phyloP scores from a whole-genome alignment of 306 rosid genomes.

The Trichosanthes cucumerina region DNA sequence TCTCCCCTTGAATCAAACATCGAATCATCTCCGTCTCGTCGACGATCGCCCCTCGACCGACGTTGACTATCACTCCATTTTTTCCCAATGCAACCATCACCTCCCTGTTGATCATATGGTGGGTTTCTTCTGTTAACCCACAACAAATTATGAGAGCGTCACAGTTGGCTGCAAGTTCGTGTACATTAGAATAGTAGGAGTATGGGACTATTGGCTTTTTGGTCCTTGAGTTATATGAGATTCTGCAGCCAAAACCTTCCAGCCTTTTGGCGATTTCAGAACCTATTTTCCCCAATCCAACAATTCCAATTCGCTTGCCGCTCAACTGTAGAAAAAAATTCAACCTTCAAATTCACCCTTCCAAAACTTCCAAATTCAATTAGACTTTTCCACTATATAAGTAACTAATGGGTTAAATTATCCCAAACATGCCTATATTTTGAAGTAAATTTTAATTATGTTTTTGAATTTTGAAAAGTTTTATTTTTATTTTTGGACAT shows the following conservation, averaged over 20 bases:
- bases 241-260: constrained; percentile 31
- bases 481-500: no score
- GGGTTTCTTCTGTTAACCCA: constrained; percentile 31
- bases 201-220: constrained; percentile 21
- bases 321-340: constrained; percentile 20
- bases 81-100: constrained; percentile 36
- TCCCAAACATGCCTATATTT: no score
- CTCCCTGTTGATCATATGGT: constrained; percentile 27
- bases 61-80: constrained; percentile 32
- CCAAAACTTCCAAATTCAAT: neutral
- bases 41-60: constrained; percentile 35
- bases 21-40: constrained; percentile 28
- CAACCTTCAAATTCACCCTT: neutral
- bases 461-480: no score
- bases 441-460: no score
- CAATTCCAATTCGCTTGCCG: constrained; percentile 35
- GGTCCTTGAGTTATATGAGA: constrained; percentile 35
- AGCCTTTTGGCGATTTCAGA: constrained; percentile 37
- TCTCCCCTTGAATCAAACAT: constrained; percentile 15
- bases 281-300: constrained; percentile 48
- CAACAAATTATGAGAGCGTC: constrained; percentile 36
- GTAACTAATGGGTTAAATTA: no score
- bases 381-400: neutral
- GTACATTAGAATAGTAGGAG: constrained; percentile 22
- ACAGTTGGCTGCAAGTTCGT: constrained; percentile 29